Conservation (phyloP, 1,284 basidiomycete genomes). For the Fomes fomentarius region DNA sequence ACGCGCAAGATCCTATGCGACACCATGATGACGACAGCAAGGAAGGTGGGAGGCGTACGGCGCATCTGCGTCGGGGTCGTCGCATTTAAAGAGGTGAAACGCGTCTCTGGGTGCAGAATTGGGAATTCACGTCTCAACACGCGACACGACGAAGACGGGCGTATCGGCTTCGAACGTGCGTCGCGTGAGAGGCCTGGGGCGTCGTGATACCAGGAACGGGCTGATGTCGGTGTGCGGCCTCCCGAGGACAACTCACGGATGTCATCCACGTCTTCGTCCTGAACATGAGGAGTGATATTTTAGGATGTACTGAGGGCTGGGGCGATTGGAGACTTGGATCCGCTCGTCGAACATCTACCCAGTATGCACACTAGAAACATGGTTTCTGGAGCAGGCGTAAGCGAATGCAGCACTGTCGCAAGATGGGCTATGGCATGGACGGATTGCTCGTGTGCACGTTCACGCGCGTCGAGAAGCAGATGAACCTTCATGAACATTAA, state of each 20-base stretch:
- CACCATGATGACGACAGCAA: constrained; percentile 15
- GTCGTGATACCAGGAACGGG: background rate
- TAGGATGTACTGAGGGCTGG: too few relatives aligned
- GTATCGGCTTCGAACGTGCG: constrained; percentile 18
- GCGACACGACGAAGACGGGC: background rate
- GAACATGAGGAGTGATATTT: too few relatives aligned
- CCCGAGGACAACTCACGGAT: background rate
- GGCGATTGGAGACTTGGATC: too few relatives aligned
- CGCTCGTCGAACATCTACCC: too few relatives aligned
- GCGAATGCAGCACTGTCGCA: too few relatives aligned
- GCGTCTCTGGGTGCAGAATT: background rate
- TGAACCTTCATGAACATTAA: too few relatives aligned
- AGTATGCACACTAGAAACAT: too few relatives aligned
- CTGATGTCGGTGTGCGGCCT: background rate
- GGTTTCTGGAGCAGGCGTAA: too few relatives aligned
- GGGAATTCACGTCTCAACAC: background rate
- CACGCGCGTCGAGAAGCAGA: too few relatives aligned
- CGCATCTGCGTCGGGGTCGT: constrained; percentile 6
- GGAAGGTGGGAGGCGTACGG: constrained; percentile 1
- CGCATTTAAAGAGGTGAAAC: constrained; percentile 6
- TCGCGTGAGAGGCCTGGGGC: constrained; percentile 6
- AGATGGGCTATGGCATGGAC: too few relatives aligned
- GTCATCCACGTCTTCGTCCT: background rate
- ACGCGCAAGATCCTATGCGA: constrained; percentile 15
- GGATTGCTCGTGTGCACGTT: too few relatives aligned